These are phyloP conservation scores for Hypoxylon sp. DNA, from an alignment of 2,329 filamentous ascomycete species.

Conservation along the genomic window DNA sequence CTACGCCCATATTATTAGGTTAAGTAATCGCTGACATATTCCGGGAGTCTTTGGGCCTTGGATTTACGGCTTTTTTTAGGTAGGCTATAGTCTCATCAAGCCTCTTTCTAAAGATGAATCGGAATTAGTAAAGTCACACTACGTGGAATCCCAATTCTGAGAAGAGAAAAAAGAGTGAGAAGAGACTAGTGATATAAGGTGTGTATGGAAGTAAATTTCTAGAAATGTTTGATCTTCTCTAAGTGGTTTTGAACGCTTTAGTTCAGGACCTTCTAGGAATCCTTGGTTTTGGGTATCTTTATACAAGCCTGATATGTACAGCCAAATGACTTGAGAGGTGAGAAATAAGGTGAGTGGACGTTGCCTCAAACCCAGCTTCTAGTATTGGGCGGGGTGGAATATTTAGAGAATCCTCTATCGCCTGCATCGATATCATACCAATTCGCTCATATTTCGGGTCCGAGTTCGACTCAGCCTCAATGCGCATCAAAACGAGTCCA, in stretches of 20 bases:
- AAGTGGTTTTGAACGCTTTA: not conserved
- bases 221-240: not conserved
- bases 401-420: conserved; percentile 2
- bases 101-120: too few species aligned
- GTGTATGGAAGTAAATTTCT: too few species aligned
- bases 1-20: too few species aligned
- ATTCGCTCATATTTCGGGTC: conserved; percentile 5
- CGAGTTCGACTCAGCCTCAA: not conserved
- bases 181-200: too few species aligned
- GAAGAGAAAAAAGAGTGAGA: too few species aligned
- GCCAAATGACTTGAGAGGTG: not conserved
- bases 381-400: conserved; percentile 5
- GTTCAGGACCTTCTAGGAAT: not conserved
- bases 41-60: too few species aligned
- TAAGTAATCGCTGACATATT: too few species aligned
- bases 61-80: too few species aligned
- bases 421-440: conserved; percentile 8
- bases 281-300: not conserved
- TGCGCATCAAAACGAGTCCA: conserved; percentile 3
- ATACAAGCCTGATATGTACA: not conserved
- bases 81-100: too few species aligned
- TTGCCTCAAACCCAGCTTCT: conserved; percentile 1
- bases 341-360: conserved; percentile 1
- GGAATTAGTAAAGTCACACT: too few species aligned
- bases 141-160: too few species aligned